Conservation (phyloP, 768 basidiomycete genomes). For the Xerocomus potaroensis region DNA sequence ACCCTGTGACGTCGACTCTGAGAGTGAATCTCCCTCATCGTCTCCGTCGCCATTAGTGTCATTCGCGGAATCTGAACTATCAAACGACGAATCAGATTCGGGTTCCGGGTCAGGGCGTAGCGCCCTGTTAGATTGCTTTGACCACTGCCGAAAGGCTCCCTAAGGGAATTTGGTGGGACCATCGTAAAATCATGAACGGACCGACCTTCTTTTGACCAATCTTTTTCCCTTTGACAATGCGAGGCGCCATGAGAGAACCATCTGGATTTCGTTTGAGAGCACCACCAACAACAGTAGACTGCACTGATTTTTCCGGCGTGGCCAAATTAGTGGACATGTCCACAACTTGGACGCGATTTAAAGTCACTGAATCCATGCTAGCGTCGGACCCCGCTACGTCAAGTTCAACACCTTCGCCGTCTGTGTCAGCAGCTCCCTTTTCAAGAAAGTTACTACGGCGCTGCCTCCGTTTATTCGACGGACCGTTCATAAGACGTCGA, state of each 20-base stretch:
- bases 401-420: conserved; percentile 34
- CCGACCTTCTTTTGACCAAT: conserved; percentile 45
- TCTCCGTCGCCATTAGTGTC: conserved; percentile 38
- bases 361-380: conserved; percentile 8
- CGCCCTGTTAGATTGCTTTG: conserved; percentile 28
- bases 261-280: conserved; percentile 65
- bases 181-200: conserved; percentile 5
- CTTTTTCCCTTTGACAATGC: conserved; percentile 41
- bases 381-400: conserved; percentile 26
- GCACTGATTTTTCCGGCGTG: conserved; percentile 9
- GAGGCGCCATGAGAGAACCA: conserved; percentile 51
- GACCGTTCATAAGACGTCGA: conserved; percentile 48
- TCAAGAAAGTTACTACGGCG: conserved; percentile 27
- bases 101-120: conserved; percentile 27
- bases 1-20: conserved; percentile 13
- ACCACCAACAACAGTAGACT: conserved; percentile 45
- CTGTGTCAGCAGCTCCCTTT: conserved; percentile 16
- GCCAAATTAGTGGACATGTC: conserved; percentile 14
- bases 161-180: conserved; percentile 15
- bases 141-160: conserved; percentile 52
- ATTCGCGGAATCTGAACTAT: conserved; percentile 75
- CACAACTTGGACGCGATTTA: conserved; percentile 9
- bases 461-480: conserved; percentile 47
- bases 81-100: conserved; percentile 60
- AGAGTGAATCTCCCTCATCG: conserved; percentile 12